phyloP scores from a whole-genome alignment of 495 filamentous ascomycete genomes.

The Penicillium mononematosum region DNA sequence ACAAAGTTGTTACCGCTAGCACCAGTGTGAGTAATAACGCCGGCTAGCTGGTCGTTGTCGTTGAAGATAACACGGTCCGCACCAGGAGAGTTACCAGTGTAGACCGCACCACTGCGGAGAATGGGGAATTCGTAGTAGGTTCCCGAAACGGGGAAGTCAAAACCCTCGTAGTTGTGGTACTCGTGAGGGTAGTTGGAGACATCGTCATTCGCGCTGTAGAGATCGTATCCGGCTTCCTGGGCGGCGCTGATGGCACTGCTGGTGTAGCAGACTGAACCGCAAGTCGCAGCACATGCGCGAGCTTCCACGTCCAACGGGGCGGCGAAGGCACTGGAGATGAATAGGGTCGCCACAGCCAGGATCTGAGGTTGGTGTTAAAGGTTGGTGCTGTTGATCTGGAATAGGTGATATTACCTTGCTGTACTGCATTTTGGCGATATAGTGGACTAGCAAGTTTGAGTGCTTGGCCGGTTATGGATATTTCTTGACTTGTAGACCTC shows the following conservation, averaged over 20 bases:
- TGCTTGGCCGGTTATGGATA: neutral
- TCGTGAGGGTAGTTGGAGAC: constrained; percentile 64
- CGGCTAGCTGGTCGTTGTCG: constrained; percentile 47
- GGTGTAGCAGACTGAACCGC: constrained; percentile 52
- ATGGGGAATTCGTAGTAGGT: constrained; percentile 77
- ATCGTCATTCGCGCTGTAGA: constrained; percentile 45
- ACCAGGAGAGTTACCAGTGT: constrained; percentile 64
- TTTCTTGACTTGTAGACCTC: neutral
- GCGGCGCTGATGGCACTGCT: constrained; percentile 49
- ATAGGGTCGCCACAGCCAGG: constrained; percentile 26
- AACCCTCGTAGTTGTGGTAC: constrained; percentile 74
- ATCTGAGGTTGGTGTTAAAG: constrained; percentile 17
- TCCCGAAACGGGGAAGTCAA: constrained; percentile 59
- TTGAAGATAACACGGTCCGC: constrained; percentile 73
- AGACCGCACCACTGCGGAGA: constrained; percentile 50
- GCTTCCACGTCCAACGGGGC: constrained; percentile 46
- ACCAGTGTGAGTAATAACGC: constrained; percentile 67
- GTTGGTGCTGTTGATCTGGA: neutral
- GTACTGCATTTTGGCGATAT: constrained; percentile 28
- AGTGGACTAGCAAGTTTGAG: neutral
- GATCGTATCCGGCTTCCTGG: constrained; percentile 47
- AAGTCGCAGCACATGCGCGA: constrained; percentile 52
- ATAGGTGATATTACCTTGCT: constrained; percentile 23
- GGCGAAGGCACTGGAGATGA: constrained; percentile 41
- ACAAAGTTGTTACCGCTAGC: constrained; percentile 67